Base-by-base conservation (phyloP, 192 early-diverging fungal genomes). In the Hyaloraphidium curvatum region DNA sequence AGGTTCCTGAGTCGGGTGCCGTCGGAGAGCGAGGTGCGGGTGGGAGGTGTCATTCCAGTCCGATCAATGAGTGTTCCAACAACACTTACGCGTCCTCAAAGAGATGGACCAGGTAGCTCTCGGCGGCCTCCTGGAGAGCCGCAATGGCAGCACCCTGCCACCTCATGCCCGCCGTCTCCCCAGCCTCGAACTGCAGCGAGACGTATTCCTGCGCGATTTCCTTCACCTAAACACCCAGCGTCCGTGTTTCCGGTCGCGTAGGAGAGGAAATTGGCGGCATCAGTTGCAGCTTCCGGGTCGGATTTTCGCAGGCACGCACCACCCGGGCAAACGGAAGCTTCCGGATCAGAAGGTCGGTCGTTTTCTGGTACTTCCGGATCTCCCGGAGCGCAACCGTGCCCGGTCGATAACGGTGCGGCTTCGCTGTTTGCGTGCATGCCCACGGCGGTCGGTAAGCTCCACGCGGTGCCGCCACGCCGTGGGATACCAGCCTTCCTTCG, bases 251-350 rank as follows among this genome's bases (percentile, higher is more conserved):
- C 52, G 51, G 7, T 9, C 52, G 22, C 50, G 7, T 48, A 19
- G 3, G 19, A 22, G 5, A 21, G 2, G 2, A 51, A 22, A 55
- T 52, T 16, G 9, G 5, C 41, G 19, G 35, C 16, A 30, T 11
- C 55, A 21, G 37, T 37, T 27, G 60, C 31, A 2, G 56, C 17
- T 13, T 48, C 29, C 5, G 16, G 31, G 26, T 27, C 31, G 0
- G 28, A 52, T 22, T 3, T 3, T 3, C 2, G 23, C n/a, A 39
- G 27, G 3, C 0, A 65, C 61, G 35, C 60, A 82, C 87, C 30
- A 92, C 67, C 0, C 89, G 68, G 22, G 83, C 69, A 73, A 92
- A 92, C n/a, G 89, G 87, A 25, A 87, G 70, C 68, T 87, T 90
- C 25, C 78, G 70, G 11, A 92, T 58, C 28, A 89, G 66, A 19